Evolutionary conservation across 495 filamentous ascomycete genomes (phyloP).

Genomic region (Podospora pseudopauciseta): DNA sequence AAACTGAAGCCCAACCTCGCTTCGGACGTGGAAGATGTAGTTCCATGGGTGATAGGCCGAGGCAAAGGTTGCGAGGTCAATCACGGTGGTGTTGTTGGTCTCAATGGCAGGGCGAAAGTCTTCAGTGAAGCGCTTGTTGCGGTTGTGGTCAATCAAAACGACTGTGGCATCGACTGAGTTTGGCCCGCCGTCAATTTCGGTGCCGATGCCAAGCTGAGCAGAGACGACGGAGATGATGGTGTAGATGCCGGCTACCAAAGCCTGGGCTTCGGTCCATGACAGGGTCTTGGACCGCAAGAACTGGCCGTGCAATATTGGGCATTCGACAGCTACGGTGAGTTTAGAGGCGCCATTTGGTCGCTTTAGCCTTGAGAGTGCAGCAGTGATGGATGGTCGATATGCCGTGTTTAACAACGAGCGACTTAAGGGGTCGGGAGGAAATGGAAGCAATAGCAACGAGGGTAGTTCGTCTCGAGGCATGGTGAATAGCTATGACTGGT

Average conservation of each 20-base stretch:
- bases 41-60: conserved; percentile 63
- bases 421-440: conserved; percentile 48
- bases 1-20: conserved; percentile 50
- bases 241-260: conserved; percentile 72
- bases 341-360: conserved; percentile 34
- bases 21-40: conserved; percentile 62
- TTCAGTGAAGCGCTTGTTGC: conserved; percentile 27
- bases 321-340: conserved; percentile 54
- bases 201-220: conserved; percentile 57
- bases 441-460: conserved; percentile 57
- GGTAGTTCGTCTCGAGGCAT: conserved; percentile 32
- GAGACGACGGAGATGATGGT: conserved; percentile 66
- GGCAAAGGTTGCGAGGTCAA: conserved; percentile 65
- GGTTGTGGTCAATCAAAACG: conserved; percentile 62
- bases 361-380: conserved; percentile 44
- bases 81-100: conserved; percentile 51
- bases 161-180: conserved; percentile 76
- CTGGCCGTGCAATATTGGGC: conserved; percentile 47
- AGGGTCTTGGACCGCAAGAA: conserved; percentile 47
- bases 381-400: conserved; percentile 52
- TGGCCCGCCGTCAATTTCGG: conserved; percentile 54
- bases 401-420: conserved; percentile 50
- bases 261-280: conserved; percentile 61
- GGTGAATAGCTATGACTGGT: background rate
- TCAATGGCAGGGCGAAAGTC: conserved; percentile 33